These are phyloP conservation scores for Jackrogersella minutella DNA, from an alignment of 495 filamentous ascomycete species.

Conservation along the genomic window DNA sequence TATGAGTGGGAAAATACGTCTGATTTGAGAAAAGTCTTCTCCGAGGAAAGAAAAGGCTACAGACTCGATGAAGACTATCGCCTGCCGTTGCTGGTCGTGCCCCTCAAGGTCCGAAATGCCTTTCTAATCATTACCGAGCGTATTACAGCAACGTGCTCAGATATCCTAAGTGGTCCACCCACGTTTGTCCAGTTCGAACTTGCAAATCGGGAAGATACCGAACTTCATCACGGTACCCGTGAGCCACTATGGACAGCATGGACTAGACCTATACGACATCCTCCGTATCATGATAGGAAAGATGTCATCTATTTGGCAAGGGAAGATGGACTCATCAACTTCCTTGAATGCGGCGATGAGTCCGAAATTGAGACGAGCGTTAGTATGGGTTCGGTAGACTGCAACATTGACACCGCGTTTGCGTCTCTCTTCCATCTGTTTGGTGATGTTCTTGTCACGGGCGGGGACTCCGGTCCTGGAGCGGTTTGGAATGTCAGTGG, in stretches of 20 bases:
- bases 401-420: conserved; percentile 72
- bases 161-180: conserved; percentile 60
- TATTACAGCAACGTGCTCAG: conserved; percentile 67
- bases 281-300: conserved; percentile 62
- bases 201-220: conserved; percentile 41
- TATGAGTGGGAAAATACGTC: conserved; percentile 76
- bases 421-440: conserved; percentile 59
- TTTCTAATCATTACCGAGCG: conserved; percentile 70
- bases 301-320: conserved; percentile 82
- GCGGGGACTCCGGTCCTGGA: conserved; percentile 83
- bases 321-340: conserved; percentile 79
- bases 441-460: conserved; percentile 79
- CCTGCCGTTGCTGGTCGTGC: conserved; percentile 72
- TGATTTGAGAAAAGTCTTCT: conserved; percentile 45
- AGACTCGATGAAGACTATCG: conserved; percentile 66
- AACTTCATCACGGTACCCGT: conserved; percentile 49
- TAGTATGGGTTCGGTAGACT: conserved; percentile 65
- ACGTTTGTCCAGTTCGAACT: conserved; percentile 51
- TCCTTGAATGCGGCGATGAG: conserved; percentile 68
- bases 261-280: conserved; percentile 73
- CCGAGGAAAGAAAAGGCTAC: conserved; percentile 56
- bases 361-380: conserved; percentile 57
- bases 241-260: conserved; percentile 67
- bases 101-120: conserved; percentile 68
- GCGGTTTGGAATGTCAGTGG: conserved; percentile 74